These are phyloP conservation scores for Aquilaria malaccensis DNA, from an alignment of 345 rosid genomes.

Conservation along the genomic window DNA sequence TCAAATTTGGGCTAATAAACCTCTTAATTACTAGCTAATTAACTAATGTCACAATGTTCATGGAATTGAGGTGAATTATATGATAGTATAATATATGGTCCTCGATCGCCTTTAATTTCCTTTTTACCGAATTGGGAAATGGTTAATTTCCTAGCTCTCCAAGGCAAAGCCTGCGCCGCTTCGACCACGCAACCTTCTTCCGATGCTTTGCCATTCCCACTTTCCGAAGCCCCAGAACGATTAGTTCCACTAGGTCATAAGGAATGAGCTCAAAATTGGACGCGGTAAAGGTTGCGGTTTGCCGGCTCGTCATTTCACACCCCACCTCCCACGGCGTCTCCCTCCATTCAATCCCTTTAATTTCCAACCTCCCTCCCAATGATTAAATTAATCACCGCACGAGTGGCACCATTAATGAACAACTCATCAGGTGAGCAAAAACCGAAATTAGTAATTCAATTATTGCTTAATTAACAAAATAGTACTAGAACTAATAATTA, in stretches of 20 bases:
- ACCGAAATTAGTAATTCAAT: no score
- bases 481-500: conserved; percentile 11
- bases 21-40: no score
- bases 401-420: not conserved
- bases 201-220: conserved; percentile 19
- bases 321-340: conserved; percentile 61
- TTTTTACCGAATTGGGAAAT: conserved; percentile 21
- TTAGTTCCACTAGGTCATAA: conserved; percentile 12
- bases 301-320: conserved; percentile 28
- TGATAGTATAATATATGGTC: not conserved
- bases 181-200: conserved; percentile 72
- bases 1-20: no score
- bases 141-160: conserved; percentile 14
- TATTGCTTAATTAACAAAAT: conserved; percentile 21
- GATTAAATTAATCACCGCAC: conserved; percentile 18
- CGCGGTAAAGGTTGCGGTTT: conserved; percentile 18
- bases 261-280: conserved; percentile 13
- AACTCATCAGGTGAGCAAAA: no score
- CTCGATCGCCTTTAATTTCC: conserved; percentile 1
- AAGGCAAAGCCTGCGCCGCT: conserved; percentile 50
- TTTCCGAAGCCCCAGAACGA: conserved; percentile 19
- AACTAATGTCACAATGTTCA: no score
- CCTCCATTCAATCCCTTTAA: conserved; percentile 2
- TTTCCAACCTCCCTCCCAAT: not conserved
- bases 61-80: no score